A percentile compares a stretch with the other conserved stretches of the same genome.
These are phyloP conservation scores for Ochetophila trinervis DNA, from an alignment of 306 rosid species.

Conservation along the genomic window DNA sequence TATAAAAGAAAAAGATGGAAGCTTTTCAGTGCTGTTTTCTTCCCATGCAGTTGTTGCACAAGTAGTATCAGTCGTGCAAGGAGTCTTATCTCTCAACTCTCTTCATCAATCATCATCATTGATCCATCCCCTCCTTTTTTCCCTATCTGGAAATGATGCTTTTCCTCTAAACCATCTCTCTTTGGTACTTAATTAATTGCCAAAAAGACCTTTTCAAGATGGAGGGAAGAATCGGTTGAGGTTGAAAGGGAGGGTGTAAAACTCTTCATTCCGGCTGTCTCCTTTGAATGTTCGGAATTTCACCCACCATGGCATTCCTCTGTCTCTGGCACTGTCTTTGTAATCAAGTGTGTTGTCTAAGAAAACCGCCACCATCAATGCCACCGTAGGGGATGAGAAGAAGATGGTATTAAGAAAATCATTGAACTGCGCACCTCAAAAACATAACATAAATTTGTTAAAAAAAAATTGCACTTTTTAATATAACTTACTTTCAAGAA, in stretches of 20 bases:
- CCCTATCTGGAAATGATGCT: constrained; percentile 59
- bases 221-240: constrained; percentile 96
- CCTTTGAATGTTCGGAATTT: constrained; percentile 85
- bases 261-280: constrained; percentile 87
- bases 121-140: constrained; percentile 14
- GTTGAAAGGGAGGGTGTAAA: constrained; percentile 97
- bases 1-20: constrained; percentile 16
- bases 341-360: constrained; percentile 95
- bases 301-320: constrained; percentile 99
- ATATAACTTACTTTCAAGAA: too few relatives aligned
- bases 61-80: too few relatives aligned
- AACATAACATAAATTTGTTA: not conserved
- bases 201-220: constrained; percentile 39
- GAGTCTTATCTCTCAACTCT: constrained; percentile 14
- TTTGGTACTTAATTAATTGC: constrained; percentile 12
- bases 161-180: constrained; percentile 48
- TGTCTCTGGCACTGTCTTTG: constrained; percentile 77
- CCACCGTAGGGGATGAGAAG: constrained; percentile 85
- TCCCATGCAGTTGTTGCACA: constrained; percentile 12
- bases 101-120: constrained; percentile 27
- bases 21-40: constrained; percentile 19
- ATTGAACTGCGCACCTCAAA: constrained; percentile 62
- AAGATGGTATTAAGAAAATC: constrained; percentile 92
- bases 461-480: too few relatives aligned
- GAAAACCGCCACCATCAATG: constrained; percentile 75